Percentiles rank a stretch among this genome's conserved stretches.
Conservation (phyloP, 108 stramenopile genomes). For the Fragilaria radians region DNA sequence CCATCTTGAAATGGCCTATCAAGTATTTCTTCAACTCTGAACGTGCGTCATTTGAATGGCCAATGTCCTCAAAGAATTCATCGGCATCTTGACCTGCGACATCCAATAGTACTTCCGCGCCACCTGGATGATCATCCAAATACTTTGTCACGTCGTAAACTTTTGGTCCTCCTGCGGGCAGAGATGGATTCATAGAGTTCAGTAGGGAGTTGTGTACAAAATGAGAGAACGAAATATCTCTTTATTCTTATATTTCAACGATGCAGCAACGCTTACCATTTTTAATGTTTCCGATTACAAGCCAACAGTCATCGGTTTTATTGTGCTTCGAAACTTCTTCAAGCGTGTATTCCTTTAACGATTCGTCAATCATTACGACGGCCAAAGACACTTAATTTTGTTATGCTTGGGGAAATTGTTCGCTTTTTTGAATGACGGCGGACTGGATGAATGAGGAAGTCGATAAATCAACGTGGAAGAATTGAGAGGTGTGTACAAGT, state of each 20-base stretch:
- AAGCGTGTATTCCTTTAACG: constrained; percentile 64
- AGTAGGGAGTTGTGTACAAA: too few relatives aligned
- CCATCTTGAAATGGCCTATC: constrained; percentile 71
- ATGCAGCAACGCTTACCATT: constrained; percentile 55
- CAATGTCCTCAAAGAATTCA: constrained; percentile 98
- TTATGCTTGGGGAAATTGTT: too few relatives aligned
- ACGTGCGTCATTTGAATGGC: constrained; percentile 91
- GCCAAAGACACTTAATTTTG: too few relatives aligned
- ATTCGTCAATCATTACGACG: constrained; percentile 3
- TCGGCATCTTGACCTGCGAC: constrained; percentile 88
- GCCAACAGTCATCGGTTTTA: constrained; percentile 84
- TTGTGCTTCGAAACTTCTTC: constrained; percentile 92
- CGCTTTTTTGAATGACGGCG: too few relatives aligned
- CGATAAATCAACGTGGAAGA: too few relatives aligned
- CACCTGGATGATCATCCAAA: constrained; percentile 96
- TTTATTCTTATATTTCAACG: too few relatives aligned
- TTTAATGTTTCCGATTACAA: constrained; percentile 89
- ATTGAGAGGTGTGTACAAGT: too few relatives aligned
- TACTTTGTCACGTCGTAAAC: constrained; percentile 97
- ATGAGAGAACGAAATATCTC: too few relatives aligned
- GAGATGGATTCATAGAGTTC: too few relatives aligned
- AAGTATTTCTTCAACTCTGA: constrained; percentile 75
- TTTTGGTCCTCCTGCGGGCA: constrained; percentile 78
- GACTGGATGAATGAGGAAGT: too few relatives aligned
- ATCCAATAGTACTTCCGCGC: constrained; percentile 92